Base-by-base conservation (phyloP, 2,329 filamentous ascomycete species). In the Zymoseptoria passerinii region DNA sequence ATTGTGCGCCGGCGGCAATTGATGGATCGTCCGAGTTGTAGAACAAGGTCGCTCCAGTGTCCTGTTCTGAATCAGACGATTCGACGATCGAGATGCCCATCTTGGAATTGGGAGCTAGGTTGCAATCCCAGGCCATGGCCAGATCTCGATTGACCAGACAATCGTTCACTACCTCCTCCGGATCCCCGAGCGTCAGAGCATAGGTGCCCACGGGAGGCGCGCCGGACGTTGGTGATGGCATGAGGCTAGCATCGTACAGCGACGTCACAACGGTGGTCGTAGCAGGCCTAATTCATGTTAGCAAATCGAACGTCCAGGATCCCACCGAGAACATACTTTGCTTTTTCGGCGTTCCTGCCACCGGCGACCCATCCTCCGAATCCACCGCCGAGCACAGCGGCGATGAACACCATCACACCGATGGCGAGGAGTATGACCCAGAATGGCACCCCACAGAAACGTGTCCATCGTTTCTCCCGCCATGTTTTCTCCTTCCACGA, bases 101-200 rank as follows among this genome's bases (percentile, higher is more conserved):
- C 16, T 65, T 63, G 9, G 66, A 62, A 9, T 64, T 62, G 23
- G 66, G 66, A 49, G 64, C 63, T 8, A 87, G 75, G 10, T 81
- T 76, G 68, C 86, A 89, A 59, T 77, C 81, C 86, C 86, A 89
- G 0, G 85, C 81, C 53, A 77, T 71, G n/a, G 76, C 74, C 64
- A 85, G 80, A 0, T 71, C 76, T 0, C 78, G 75, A 57, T 86
- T 77, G 29, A 77, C 76, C 60, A 89, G 77, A 68, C 86, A 89
- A 0, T 77, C 76, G 48, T 76, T 78, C 16, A 82, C 79, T 2
- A 75, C 74, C 56, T 77, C 75, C 56, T 76, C 78, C 2, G 79
- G 74, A 51, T 78, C 73, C 4, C 84, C 72, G 3, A 77, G 65
- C 4, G 83, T 80, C n/a, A 89, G 70, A 20, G 74, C 72, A 62